Evolutionary conservation across 2,329 filamentous ascomycete species (phyloP).

Genomic region (Nigrograna mackinnonii): DNA sequence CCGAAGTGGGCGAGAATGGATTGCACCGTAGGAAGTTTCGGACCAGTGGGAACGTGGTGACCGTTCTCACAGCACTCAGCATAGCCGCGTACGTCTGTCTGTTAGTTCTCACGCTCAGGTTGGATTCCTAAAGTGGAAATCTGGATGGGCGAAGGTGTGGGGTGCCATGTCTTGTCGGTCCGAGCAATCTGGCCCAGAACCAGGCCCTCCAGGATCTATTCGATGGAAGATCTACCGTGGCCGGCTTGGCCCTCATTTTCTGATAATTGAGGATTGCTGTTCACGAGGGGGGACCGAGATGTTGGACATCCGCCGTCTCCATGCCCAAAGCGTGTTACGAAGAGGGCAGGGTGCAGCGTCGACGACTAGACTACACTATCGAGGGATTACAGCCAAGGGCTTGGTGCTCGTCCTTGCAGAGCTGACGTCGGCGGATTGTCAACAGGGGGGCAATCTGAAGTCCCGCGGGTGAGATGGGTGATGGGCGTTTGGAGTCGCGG

Average conservation of each 20-base stretch:
- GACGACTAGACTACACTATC: constrained; percentile 6
- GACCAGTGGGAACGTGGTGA: constrained; percentile 68
- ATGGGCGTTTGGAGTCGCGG: no score
- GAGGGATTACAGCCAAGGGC: constrained; percentile 26
- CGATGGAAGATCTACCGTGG: constrained; percentile 2
- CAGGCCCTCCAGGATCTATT: background rate
- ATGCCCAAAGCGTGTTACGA: constrained; percentile 4
- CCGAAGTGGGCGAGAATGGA: constrained; percentile 62
- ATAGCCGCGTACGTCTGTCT: constrained; percentile 64
- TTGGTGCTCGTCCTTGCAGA: constrained; percentile 15
- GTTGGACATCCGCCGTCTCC: constrained; percentile 9
- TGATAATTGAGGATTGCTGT: constrained; percentile 2
- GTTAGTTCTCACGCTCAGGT: constrained; percentile 60
- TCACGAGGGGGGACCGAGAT: constrained; percentile 8
- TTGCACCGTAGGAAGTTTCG: constrained; percentile 64
- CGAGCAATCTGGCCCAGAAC: no score
- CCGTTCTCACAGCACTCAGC: constrained; percentile 64
- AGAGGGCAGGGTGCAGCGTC: constrained; percentile 11
- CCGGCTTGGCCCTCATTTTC: constrained; percentile 6
- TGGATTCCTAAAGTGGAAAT: constrained; percentile 35
- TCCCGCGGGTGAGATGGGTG: background rate
- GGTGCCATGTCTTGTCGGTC: no score
- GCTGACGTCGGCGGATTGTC: constrained; percentile 13
- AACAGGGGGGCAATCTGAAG: background rate
- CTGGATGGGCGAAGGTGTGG: no score